Percentiles rank a stretch among this genome's conserved stretches.
These are phyloP conservation scores for Thozetella sp. DNA, from an alignment of 495 filamentous ascomycete genomes.

Conservation along the genomic window DNA sequence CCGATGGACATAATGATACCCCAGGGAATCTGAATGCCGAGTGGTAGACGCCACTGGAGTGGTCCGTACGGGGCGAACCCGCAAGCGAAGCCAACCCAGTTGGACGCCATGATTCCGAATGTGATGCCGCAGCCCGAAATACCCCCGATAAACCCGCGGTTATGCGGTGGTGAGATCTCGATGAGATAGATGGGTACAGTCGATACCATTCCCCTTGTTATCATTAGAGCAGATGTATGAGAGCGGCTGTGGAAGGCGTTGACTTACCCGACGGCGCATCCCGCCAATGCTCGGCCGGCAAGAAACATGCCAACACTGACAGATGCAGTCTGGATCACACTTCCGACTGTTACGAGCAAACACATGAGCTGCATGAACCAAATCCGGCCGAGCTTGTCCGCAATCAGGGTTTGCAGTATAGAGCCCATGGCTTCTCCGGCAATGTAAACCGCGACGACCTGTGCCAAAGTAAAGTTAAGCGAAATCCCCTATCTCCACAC, in stretches of 20 bases:
- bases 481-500: not conserved
- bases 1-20: conserved; percentile 59
- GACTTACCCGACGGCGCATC: conserved; percentile 54
- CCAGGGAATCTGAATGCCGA: conserved; percentile 62
- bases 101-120: conserved; percentile 59
- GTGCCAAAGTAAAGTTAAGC: not conserved
- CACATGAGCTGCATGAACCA: conserved; percentile 62
- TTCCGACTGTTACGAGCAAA: conserved; percentile 58
- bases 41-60: conserved; percentile 58
- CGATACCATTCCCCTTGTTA: conserved; percentile 46
- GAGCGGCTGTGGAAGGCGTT: conserved; percentile 12
- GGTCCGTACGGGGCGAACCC: conserved; percentile 55
- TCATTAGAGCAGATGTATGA: not conserved
- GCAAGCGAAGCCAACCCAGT: conserved; percentile 62
- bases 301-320: conserved; percentile 64
- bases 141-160: conserved; percentile 58
- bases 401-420: conserved; percentile 52
- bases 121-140: conserved; percentile 61
- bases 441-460: conserved; percentile 62
- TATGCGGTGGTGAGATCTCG: conserved; percentile 55
- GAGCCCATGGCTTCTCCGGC: conserved; percentile 59
- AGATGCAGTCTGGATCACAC: conserved; percentile 56
- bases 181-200: conserved; percentile 62
- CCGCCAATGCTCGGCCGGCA: conserved; percentile 56
- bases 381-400: conserved; percentile 57